A percentile compares a stretch with the other conserved stretches of the same genome.
Evolutionary conservation across 163 green algal genomes (phyloP).

Genomic region (Coccomyxa subellipsoidea): DNA sequence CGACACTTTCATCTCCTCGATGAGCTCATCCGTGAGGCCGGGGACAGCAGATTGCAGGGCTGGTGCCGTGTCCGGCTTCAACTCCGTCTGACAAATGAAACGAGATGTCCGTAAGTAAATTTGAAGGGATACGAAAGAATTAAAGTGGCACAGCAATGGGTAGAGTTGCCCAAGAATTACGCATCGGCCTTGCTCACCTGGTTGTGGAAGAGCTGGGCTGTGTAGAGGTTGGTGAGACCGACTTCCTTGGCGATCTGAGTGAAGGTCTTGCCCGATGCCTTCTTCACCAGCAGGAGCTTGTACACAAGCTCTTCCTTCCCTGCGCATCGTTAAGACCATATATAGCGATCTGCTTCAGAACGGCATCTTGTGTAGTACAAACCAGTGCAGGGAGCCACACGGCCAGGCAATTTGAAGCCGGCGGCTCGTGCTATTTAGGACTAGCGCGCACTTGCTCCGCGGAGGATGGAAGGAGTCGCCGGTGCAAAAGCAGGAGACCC

Average conservation of each 20-base stretch:
- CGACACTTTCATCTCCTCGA: conserved; percentile 44
- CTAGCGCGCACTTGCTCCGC: not conserved
- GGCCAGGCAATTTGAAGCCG: no score
- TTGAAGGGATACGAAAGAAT: no score
- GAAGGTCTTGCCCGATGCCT: conserved; percentile 56
- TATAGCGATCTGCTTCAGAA: no score
- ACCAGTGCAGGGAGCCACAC: no score
- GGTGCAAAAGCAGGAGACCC: not conserved
- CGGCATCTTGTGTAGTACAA: no score
- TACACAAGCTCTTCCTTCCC: conserved; percentile 38
- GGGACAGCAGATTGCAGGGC: conserved; percentile 42
- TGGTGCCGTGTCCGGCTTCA: conserved; percentile 34
- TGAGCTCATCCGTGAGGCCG: conserved; percentile 39
- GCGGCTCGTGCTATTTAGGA: no score
- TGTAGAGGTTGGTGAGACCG: conserved; percentile 54
- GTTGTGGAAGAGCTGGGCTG: conserved; percentile 63
- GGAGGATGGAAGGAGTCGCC: not conserved
- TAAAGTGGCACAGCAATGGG: no score
- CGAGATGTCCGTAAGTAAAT: no score
- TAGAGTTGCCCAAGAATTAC: no score
- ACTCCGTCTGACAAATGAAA: conserved; percentile 33
- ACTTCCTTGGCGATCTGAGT: conserved; percentile 51
- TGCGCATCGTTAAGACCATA: not conserved
- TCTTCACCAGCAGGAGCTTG: conserved; percentile 45
- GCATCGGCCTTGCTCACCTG: no score